Evolutionary conservation across 2,329 filamentous ascomycete species (phyloP), one percentile per base, ranked within the genome.

Genomic region (Epichloe hybrida): DNA sequence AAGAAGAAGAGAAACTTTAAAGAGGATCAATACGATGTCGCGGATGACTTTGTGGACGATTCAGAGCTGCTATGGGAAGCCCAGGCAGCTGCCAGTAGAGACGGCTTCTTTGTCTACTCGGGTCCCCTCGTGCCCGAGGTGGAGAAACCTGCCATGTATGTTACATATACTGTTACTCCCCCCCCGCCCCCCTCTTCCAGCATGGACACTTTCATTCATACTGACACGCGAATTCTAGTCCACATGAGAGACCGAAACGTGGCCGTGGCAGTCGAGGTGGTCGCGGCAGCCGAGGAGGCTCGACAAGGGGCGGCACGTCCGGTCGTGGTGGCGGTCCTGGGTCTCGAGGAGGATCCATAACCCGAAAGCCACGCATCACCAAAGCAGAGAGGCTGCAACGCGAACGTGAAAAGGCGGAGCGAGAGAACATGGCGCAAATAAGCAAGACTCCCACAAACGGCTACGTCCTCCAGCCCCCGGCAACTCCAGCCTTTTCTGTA

Each of bases 101-200:
- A 97, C 64, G 93, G 93, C 1, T 98, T 97, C 72, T 98, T 97
- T 64, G 93, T 98, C 1, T 98, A 96, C 68, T 94, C 88, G 54
- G 93, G 93, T 3, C 91, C 91, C 8, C 72, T 98, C 45, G 79
- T 97, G 21, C 86, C 86, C 5, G 89, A 95, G 67, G 86, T 84
- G 21, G 86, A 95, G 69, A 91, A 93, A 68, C 75, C 77, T 37
- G 68, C 72, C 57, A 74, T 56, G 75, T 73, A 51, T 43, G 35
- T 48, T 8, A n/a, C 3, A 13, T 20, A 20, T 11, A 11, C 3
- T 13, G 17, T 27, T 27, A 34, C n/a, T n/a, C n/a, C n/a, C n/a
- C n/a, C n/a, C n/a, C n/a, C n/a, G n/a, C 12, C 11, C 2, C 39
- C n/a, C n/a, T 17, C 23, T 6, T 17, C 20, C 23, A 11, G 27